These are phyloP conservation scores for Dendrobium officinale DNA, from an alignment of 106 monocot species.

Conservation along the genomic window DNA sequence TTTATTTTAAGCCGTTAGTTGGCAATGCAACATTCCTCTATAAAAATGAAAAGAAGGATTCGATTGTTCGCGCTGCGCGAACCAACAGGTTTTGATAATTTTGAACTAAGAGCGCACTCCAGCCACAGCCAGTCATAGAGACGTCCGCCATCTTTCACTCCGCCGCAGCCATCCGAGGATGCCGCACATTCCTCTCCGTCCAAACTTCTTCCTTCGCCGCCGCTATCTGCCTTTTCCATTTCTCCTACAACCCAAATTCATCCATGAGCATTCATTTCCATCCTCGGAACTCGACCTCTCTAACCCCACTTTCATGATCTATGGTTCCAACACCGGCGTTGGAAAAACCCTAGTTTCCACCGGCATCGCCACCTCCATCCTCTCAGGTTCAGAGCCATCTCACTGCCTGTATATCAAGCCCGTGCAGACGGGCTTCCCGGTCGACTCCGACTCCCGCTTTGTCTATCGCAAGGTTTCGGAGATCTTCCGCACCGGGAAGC, in stretches of 20 bases:
- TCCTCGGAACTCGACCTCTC: slow-evolving; percentile 37
- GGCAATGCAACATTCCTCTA: too few relatives aligned
- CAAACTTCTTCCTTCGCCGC: slow-evolving; percentile 10
- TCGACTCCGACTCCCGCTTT: slow-evolving; percentile 82
- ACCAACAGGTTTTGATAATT: too few relatives aligned
- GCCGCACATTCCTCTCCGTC: background rate
- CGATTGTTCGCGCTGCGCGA: too few relatives aligned
- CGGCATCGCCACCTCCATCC: slow-evolving; percentile 34
- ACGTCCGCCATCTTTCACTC: background rate
- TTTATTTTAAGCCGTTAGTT: too few relatives aligned
- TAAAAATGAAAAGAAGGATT: too few relatives aligned
- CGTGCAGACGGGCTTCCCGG: slow-evolving; percentile 87
- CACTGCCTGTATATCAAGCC: slow-evolving; percentile 77
- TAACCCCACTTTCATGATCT: slow-evolving; percentile 68
- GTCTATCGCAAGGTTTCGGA: slow-evolving; percentile 44
- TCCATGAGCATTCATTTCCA: slow-evolving; percentile 4
- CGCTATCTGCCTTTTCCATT: slow-evolving; percentile 9
- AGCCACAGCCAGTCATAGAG: background rate
- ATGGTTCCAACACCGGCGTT: slow-evolving; percentile 88
- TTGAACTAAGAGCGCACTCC: background rate
- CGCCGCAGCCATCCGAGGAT: background rate
- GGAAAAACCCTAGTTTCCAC: slow-evolving; percentile 95
- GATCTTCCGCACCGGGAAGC: slow-evolving; percentile 27
- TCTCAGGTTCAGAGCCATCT: slow-evolving; percentile 14
- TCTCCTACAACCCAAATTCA: slow-evolving; percentile 1